phyloP scores from a whole-genome alignment of 495 filamentous ascomycete genomes.

The Pyronema omphalodes region DNA sequence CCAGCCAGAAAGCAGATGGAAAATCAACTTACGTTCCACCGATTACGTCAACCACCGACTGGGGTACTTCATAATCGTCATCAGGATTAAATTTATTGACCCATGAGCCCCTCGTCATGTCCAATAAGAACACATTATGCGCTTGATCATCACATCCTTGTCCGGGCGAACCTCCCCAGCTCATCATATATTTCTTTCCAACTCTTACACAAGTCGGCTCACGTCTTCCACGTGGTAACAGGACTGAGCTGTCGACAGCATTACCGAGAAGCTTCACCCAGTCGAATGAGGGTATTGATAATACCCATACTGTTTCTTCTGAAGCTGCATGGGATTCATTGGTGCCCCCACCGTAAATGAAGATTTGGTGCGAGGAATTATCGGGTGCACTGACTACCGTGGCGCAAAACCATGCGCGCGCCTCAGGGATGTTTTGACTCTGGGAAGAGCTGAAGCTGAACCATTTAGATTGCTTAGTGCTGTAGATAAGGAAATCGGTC shows the following conservation, averaged over 20 bases:
- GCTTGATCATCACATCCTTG: too few species aligned
- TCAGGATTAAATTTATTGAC: not conserved
- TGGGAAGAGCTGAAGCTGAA: not conserved
- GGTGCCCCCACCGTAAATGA: slow-evolving; percentile 2
- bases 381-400: slow-evolving; percentile 1
- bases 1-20: not conserved
- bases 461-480: slow-evolving; percentile 6
- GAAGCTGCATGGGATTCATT: not conserved
- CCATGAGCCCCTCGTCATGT: slow-evolving; percentile 2
- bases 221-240: not conserved
- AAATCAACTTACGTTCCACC: not conserved
- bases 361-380: slow-evolving; percentile 8
- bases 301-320: slow-evolving; percentile 5
- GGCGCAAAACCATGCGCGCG: slow-evolving; percentile 3
- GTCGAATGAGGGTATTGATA: slow-evolving; percentile 4
- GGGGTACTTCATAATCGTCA: not conserved
- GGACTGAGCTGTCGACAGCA: not conserved
- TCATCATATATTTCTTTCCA: slow-evolving; percentile 7
- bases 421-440: not conserved
- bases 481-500: slow-evolving; percentile 10
- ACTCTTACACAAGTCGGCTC: slow-evolving; percentile 1
- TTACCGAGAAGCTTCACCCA: slow-evolving; percentile 4
- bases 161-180: slow-evolving; percentile 6
- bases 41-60: not conserved
- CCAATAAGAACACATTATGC: slow-evolving; percentile 5